These are phyloP conservation scores for Cytospora paraplurivora DNA, from an alignment of 2,329 filamentous ascomycete species.

Conservation along the genomic window DNA sequence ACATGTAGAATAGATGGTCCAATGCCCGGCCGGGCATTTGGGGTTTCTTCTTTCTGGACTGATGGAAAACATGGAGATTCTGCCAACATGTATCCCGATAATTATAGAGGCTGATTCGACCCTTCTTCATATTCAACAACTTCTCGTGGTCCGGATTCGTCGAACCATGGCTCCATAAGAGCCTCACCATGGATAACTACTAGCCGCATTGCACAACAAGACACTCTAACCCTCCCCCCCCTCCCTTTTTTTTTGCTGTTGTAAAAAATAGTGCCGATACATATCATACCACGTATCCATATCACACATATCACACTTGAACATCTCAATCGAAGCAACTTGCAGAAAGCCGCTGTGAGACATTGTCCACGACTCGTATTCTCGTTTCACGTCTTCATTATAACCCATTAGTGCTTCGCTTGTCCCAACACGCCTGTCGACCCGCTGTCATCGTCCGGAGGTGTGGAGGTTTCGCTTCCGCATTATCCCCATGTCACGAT, in stretches of 20 bases:
- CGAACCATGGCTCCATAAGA: not conserved
- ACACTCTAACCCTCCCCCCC: not conserved
- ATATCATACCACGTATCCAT: slow-evolving; percentile 10
- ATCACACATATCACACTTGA: slow-evolving; percentile 2
- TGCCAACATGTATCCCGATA: not conserved
- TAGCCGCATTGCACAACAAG: not conserved
- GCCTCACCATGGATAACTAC: not conserved
- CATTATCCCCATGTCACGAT: slow-evolving; percentile 6
- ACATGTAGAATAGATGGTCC: not conserved
- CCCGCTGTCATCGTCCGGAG: not conserved
- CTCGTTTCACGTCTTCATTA: slow-evolving; percentile 6
- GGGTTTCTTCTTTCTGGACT: not conserved
- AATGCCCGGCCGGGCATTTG: not conserved
- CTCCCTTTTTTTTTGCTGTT: not conserved
- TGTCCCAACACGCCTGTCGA: not conserved
- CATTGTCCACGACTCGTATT: slow-evolving; percentile 1
- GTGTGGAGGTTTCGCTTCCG: not conserved
- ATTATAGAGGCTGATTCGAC: not conserved
- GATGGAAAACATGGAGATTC: not conserved
- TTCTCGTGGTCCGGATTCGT: not conserved
- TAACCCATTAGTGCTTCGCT: not conserved
- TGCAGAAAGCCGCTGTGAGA: slow-evolving; percentile 7
- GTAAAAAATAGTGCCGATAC: not conserved
- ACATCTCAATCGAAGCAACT: slow-evolving; percentile 12
- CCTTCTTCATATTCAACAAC: not conserved